Evolutionary conservation across 345 rosid species (phyloP).

Genomic region (Aquilaria malaccensis): DNA sequence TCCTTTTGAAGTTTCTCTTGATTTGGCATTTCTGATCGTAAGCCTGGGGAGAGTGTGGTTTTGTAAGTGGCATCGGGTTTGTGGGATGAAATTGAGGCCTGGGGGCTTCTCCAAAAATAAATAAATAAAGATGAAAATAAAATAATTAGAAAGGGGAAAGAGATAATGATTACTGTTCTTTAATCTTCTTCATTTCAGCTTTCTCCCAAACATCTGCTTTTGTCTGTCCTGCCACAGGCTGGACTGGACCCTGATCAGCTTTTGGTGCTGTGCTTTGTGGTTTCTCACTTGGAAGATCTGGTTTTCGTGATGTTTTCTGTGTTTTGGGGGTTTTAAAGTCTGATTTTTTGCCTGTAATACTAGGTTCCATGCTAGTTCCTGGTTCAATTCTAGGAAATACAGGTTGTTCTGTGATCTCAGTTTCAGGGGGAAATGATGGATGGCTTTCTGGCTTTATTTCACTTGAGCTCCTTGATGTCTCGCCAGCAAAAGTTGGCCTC

Average conservation of each 20-base stretch:
- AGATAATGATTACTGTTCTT: constrained; percentile 28
- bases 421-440: constrained; percentile 3
- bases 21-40: neutral
- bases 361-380: no score
- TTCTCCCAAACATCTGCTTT: constrained; percentile 57
- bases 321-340: neutral
- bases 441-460: constrained; percentile 12
- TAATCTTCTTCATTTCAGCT: constrained; percentile 41
- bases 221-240: constrained; percentile 11
- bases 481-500: constrained; percentile 20
- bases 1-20: constrained; percentile 3
- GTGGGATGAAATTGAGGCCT: no score
- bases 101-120: no score
- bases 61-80: no score
- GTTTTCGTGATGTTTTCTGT: neutral
- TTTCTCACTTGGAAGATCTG: constrained; percentile 10
- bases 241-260: constrained; percentile 11
- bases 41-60: no score
- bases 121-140: no score
- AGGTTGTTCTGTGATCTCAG: constrained; percentile 1
- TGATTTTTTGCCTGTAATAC: no score
- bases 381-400: no score
- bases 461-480: constrained; percentile 7
- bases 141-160: constrained; percentile 7
- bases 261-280: constrained; percentile 6